Evolutionary conservation across 495 filamentous ascomycete genomes (phyloP).

Genomic region (Penicillium parvum): DNA sequence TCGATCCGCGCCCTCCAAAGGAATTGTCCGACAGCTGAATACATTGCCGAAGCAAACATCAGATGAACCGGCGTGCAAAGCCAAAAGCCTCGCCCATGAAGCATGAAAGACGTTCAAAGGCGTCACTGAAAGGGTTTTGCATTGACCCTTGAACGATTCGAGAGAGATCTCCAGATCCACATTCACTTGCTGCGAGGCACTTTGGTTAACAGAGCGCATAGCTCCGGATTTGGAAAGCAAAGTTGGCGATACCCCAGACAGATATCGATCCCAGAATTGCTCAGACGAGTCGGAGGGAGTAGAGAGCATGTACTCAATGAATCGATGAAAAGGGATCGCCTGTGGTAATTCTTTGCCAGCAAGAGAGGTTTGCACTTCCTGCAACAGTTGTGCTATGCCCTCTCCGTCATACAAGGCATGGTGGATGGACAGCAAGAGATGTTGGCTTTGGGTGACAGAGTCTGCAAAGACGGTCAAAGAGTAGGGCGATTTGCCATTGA

Average conservation of each 20-base stretch:
- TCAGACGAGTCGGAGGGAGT: constrained; percentile 39
- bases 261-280: constrained; percentile 55
- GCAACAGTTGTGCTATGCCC: constrained; percentile 58
- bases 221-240: constrained; percentile 26
- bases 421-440: constrained; percentile 61
- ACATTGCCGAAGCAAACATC: constrained; percentile 85
- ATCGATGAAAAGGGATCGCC: constrained; percentile 25
- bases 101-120: constrained; percentile 63
- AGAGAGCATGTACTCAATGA: constrained; percentile 44
- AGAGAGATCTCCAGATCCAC: constrained; percentile 30
- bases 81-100: constrained; percentile 60
- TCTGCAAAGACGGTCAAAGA: constrained; percentile 21
- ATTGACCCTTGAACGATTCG: constrained; percentile 38
- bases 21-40: constrained; percentile 64
- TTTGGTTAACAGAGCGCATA: constrained; percentile 6
- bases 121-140: constrained; percentile 52
- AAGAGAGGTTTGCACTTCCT: constrained; percentile 57
- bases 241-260: constrained; percentile 47
- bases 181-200: constrained; percentile 20
- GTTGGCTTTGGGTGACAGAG: constrained; percentile 4
- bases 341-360: constrained; percentile 37
- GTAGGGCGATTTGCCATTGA: constrained; percentile 27
- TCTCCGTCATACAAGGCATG: constrained; percentile 80
- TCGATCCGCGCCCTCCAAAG: constrained; percentile 57
- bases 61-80: constrained; percentile 41